Conservation (phyloP, 2,329 filamentous ascomycete species). For the Penicillium sp. region DNA sequence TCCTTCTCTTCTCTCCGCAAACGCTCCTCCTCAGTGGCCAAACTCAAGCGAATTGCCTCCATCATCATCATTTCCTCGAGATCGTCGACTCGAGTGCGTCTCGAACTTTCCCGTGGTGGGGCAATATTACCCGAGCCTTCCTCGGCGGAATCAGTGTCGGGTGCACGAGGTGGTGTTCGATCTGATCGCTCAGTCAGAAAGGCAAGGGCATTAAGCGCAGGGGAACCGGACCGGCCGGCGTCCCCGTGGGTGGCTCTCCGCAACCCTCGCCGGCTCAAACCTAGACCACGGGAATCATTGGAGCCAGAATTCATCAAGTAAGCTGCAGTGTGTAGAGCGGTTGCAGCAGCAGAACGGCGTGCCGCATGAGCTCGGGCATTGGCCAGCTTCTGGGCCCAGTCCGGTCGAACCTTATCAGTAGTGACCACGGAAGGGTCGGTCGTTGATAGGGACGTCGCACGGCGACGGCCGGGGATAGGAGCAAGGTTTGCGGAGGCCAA, state of each 20-base stretch:
- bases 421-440: conserved; percentile 84
- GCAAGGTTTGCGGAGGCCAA: conserved; percentile 59
- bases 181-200: conserved; percentile 45
- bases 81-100: conserved; percentile 73
- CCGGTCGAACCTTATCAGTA: conserved; percentile 86
- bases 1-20: conserved; percentile 82
- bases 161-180: conserved; percentile 20
- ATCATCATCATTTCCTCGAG: conserved; percentile 98
- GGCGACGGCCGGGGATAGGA: conserved; percentile 48
- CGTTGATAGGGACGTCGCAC: conserved; percentile 73
- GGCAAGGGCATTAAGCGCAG: conserved; percentile 48
- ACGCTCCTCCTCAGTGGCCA: conserved; percentile 93
- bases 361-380: conserved; percentile 82
- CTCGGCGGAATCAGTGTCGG: conserved; percentile 39
- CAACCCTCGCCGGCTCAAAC: conserved; percentile 56
- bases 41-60: conserved; percentile 86
- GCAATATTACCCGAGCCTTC: conserved; percentile 36
- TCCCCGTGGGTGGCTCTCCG: conserved; percentile 40
- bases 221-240: conserved; percentile 36
- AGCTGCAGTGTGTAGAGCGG: conserved; percentile 89
- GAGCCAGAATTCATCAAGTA: conserved; percentile 71
- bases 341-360: conserved; percentile 85
- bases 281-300: conserved; percentile 53
- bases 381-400: conserved; percentile 89
- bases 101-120: conserved; percentile 52